phyloP scores from a whole-genome alignment of 116 monocot species.

The Iris pallida region DNA sequence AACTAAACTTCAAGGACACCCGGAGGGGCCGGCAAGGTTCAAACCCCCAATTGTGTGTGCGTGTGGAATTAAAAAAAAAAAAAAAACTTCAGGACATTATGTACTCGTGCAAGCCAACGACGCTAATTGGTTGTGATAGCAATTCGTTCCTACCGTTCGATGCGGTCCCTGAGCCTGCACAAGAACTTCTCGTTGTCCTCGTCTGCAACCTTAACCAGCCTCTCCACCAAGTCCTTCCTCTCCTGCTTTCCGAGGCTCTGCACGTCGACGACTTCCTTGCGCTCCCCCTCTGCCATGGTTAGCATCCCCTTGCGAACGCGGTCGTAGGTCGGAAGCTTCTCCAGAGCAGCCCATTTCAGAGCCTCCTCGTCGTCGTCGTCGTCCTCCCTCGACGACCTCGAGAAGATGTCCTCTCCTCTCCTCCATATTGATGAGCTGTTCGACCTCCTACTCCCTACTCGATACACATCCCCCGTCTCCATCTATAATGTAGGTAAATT shows the following conservation, averaged over 20 bases:
- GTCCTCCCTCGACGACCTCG: constrained; percentile 7
- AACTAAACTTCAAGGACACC: too few species aligned
- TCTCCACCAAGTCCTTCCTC: constrained; percentile 15
- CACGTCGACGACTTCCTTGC: constrained; percentile 23
- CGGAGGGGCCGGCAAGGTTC: too few species aligned
- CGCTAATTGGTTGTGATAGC: too few species aligned
- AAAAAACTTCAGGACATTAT: too few species aligned
- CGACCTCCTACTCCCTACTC: constrained; percentile 1
- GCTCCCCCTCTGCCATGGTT: background rate
- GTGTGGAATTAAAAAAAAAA: too few species aligned
- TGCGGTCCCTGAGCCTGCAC: constrained; percentile 24
- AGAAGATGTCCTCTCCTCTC: constrained; percentile 13
- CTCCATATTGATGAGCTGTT: background rate
- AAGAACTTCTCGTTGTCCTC: constrained; percentile 37
- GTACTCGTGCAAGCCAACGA: too few species aligned
- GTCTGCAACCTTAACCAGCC: constrained; percentile 21
- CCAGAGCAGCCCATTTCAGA: constrained; percentile 23
- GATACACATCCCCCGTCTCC: constrained; percentile 6
- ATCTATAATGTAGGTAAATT: background rate
- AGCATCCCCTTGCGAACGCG: constrained; percentile 17
- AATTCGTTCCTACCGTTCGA: constrained; percentile 13
- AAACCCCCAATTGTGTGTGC: too few species aligned
- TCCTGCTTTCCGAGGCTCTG: constrained; percentile 9
- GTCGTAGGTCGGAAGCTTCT: constrained; percentile 24
- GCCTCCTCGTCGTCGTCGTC: constrained; percentile 26